Evolutionary conservation across 2,329 filamentous ascomycete species (phyloP).

Genomic region (Phyllosticta paracitricarpa): DNA sequence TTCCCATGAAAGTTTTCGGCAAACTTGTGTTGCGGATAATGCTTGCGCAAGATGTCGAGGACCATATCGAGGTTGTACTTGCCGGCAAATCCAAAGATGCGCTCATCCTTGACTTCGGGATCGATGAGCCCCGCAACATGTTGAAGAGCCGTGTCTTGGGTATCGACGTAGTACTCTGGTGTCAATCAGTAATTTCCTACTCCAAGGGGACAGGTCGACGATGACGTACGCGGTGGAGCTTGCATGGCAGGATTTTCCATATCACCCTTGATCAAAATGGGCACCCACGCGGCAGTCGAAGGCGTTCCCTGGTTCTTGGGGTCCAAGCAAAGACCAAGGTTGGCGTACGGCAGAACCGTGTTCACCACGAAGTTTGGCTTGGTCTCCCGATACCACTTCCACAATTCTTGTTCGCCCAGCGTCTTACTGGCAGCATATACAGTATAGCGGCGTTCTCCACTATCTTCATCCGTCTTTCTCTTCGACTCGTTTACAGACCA

Average conservation of each 20-base stretch:
- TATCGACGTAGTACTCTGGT: slow-evolving; percentile 13
- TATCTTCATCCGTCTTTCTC: slow-evolving; percentile 16
- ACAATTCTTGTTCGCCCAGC: slow-evolving; percentile 31
- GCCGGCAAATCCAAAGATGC: slow-evolving; percentile 13
- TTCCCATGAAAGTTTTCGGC: slow-evolving; percentile 1
- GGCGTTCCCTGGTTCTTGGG: slow-evolving; percentile 13
- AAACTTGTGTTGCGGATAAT: not conserved
- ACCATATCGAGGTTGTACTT: slow-evolving; percentile 13
- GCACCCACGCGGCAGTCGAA: slow-evolving; percentile 11
- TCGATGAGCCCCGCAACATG: slow-evolving; percentile 15
- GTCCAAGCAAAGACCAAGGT: slow-evolving; percentile 13
- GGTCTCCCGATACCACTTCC: slow-evolving; percentile 32
- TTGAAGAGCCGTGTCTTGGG: slow-evolving; percentile 16
- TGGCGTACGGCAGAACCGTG: slow-evolving; percentile 13
- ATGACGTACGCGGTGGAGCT: slow-evolving; percentile 1
- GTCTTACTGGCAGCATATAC: slow-evolving; percentile 36
- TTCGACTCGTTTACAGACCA: slow-evolving; percentile 22
- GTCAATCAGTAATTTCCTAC: not conserved
- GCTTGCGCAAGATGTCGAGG: slow-evolving; percentile 12
- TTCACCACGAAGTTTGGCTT: slow-evolving; percentile 32
- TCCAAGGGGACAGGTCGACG: not conserved
- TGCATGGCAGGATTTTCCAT: not conserved
- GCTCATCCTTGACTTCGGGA: slow-evolving; percentile 12
- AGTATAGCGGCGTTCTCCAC: not conserved
- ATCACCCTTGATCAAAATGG: slow-evolving; percentile 12